phyloP scores from a whole-genome alignment of 2,329 filamentous ascomycete species.

The Trichophyton mentagrophytes region DNA sequence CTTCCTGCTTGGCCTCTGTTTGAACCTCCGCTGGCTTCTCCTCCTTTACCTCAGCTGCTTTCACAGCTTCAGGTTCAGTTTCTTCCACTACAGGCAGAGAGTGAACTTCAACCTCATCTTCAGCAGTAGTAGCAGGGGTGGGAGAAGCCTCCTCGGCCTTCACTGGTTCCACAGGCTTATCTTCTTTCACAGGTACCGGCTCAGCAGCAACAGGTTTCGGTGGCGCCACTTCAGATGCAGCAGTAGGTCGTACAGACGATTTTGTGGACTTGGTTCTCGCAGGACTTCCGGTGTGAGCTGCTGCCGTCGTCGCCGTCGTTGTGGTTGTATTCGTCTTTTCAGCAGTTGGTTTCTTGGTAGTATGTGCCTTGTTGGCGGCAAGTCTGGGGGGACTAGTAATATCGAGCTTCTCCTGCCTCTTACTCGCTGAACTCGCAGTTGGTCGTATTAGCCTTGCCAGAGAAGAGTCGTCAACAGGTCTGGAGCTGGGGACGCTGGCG shows the following conservation, averaged over 20 bases:
- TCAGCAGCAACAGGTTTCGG: not conserved
- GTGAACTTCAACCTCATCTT: not conserved
- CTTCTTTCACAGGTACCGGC: not conserved
- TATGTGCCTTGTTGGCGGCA: not conserved
- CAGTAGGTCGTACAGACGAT: not conserved
- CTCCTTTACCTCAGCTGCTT: not conserved
- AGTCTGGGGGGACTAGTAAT: conserved; percentile 27
- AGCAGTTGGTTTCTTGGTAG: no score
- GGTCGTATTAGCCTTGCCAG: conserved; percentile 41
- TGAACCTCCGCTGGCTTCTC: not conserved
- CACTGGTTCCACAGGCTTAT: not conserved
- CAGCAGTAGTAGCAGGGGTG: not conserved
- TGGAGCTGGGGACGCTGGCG: conserved; percentile 24
- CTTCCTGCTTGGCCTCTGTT: not conserved
- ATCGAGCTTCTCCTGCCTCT: conserved; percentile 36
- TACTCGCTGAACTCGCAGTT: conserved; percentile 38
- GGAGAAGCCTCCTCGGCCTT: not conserved
- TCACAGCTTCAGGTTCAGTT: not conserved
- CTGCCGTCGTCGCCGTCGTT: not conserved
- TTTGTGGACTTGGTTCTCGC: conserved; percentile 6
- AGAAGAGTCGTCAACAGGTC: conserved; percentile 35
- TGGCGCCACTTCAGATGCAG: not conserved
- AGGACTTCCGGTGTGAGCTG: not conserved
- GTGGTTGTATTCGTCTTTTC: not conserved
- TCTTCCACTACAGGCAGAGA: not conserved